Conservation (phyloP, 305 asterid species). For the Solanum hybrid region DNA sequence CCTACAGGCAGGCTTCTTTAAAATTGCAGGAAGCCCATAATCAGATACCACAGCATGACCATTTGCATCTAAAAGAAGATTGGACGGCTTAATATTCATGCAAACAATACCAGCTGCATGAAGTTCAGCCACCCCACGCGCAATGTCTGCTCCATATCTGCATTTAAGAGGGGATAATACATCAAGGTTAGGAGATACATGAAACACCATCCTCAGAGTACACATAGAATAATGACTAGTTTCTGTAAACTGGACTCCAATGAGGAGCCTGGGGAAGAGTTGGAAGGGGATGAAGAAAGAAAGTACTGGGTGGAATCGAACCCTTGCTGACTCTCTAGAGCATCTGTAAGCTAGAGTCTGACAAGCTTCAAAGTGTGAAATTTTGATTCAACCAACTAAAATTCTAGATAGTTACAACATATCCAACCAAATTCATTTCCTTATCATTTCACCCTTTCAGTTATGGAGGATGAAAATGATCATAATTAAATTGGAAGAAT, state of each 20-base stretch:
- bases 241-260: background rate
- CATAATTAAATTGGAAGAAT: background rate
- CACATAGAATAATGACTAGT: background rate
- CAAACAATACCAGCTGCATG: constrained; percentile 99
- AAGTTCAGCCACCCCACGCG: constrained; percentile 98
- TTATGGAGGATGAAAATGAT: background rate
- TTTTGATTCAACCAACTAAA: background rate
- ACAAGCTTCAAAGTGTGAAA: background rate
- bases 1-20: constrained; percentile 76
- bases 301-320: background rate
- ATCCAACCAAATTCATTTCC: background rate
- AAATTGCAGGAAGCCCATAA: constrained; percentile 91
- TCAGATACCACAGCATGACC: constrained; percentile 96
- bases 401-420: background rate
- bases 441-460: background rate
- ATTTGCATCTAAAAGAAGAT: constrained; percentile 84
- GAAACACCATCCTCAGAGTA: background rate
- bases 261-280: background rate
- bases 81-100: constrained; percentile 93
- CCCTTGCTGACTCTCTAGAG: background rate
- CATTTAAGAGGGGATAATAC: constrained; percentile 20
- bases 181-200: constrained; percentile 6
- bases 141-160: constrained; percentile 97
- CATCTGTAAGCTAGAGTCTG: background rate
- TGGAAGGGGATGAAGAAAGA: background rate